Conservation (phyloP, 768 basidiomycete genomes). For the Leccinellum albellum region DNA sequence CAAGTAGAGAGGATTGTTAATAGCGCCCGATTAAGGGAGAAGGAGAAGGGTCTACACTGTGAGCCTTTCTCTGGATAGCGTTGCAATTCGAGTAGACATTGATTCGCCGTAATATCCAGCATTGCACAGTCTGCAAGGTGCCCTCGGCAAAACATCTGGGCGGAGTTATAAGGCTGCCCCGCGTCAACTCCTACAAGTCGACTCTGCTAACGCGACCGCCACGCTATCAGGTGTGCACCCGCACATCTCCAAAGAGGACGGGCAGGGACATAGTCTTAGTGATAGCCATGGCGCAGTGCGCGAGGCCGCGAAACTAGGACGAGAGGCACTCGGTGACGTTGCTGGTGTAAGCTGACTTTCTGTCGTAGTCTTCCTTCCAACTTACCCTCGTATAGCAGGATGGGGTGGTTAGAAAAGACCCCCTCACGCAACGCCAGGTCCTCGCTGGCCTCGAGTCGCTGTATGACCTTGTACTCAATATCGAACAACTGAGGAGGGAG, state of each 20-base stretch:
- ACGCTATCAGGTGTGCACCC: constrained; percentile 40
- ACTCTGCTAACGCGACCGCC: constrained; percentile 42
- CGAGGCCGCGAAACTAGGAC: constrained; percentile 73
- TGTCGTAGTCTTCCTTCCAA: not conserved
- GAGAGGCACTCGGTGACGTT: constrained; percentile 63
- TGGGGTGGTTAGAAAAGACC: constrained; percentile 62
- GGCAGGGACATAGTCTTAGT: constrained; percentile 18
- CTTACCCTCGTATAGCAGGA: constrained; percentile 42
- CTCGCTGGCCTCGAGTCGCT: constrained; percentile 77
- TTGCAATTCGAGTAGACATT: not conserved
- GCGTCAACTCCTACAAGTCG: constrained; percentile 90
- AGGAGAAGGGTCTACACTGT: constrained; percentile 70
- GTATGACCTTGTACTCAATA: constrained; percentile 78
- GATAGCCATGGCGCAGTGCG: constrained; percentile 56
- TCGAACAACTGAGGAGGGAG: constrained; percentile 82
- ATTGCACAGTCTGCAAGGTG: constrained; percentile 80
- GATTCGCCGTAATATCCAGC: constrained; percentile 37
- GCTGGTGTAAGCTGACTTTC: constrained; percentile 40
- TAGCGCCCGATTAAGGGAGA: constrained; percentile 81
- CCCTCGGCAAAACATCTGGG: constrained; percentile 90
- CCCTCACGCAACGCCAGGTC: constrained; percentile 74
- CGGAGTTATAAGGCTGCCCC: constrained; percentile 96
- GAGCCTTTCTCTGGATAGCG: constrained; percentile 24
- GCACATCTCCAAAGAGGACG: constrained; percentile 54
- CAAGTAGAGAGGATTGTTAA: constrained; percentile 97